Conservation (phyloP, 129 eudicot genomes). For the Pulicaria dysenterica region DNA sequence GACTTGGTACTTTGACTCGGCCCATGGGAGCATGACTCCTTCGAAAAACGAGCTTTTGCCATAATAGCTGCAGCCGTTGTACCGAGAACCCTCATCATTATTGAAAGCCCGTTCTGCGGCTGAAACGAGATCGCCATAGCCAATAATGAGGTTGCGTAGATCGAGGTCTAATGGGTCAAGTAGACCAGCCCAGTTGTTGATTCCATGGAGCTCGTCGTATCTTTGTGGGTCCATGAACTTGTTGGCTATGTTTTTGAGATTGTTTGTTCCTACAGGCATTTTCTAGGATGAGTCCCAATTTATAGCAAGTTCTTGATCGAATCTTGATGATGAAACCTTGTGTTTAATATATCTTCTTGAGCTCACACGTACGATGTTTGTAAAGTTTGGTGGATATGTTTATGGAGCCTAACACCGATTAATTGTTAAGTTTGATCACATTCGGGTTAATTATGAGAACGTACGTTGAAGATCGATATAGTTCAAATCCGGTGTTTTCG, state of each 20-base stretch:
- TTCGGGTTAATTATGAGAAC: no score
- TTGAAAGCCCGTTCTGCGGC: constrained; percentile 62
- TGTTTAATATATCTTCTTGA: no score
- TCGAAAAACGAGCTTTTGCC: constrained; percentile 33
- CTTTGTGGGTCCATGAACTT: constrained; percentile 18
- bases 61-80: constrained; percentile 44
- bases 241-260: not conserved
- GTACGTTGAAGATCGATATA: no score
- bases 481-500: no score
- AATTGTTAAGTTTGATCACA: no score
- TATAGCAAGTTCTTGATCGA: constrained; percentile 22
- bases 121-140: constrained; percentile 71
- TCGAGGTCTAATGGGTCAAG: constrained; percentile 62
- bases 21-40: constrained; percentile 33
- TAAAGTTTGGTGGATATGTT: no score
- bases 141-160: constrained; percentile 46
- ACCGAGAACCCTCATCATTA: constrained; percentile 48
- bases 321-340: constrained; percentile 3
- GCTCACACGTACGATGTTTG: no score
- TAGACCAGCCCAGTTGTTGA: constrained; percentile 56
- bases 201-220: constrained; percentile 39
- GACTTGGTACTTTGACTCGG: constrained; percentile 38
- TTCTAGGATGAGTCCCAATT: constrained; percentile 13
- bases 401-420: no score
- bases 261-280: not conserved